phyloP scores from a whole-genome alignment of 768 basidiomycete genomes.

The Tylopilus sp. region DNA sequence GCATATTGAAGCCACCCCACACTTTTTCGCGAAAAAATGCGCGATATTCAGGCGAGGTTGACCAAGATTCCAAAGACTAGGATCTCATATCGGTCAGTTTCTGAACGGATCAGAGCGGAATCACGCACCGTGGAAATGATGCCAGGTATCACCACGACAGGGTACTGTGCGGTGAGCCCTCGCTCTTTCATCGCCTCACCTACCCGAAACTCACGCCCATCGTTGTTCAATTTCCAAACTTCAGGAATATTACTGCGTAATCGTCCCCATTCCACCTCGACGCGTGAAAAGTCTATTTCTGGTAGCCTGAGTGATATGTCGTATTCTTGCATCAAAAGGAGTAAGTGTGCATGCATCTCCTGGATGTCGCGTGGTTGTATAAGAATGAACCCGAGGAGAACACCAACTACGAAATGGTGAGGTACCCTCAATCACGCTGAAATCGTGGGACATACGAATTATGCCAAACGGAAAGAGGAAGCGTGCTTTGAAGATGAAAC shows the following conservation, averaged over 20 bases:
- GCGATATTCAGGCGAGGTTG: conserved; percentile 79
- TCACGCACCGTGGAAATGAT: conserved; percentile 79
- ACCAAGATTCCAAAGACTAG: conserved; percentile 92
- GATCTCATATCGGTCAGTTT: not conserved
- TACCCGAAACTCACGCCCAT: conserved; percentile 77
- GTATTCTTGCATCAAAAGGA: conserved; percentile 65
- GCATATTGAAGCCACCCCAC: conserved; percentile 79
- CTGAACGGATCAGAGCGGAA: not conserved
- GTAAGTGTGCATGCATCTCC: conserved; percentile 64
- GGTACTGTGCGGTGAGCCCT: conserved; percentile 67
- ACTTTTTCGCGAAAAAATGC: conserved; percentile 89
- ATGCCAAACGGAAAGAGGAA: conserved; percentile 75
- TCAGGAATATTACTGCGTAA: conserved; percentile 70
- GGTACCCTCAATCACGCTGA: not conserved
- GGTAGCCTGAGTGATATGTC: conserved; percentile 64
- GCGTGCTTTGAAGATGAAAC: conserved; percentile 32
- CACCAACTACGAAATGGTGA: conserved; percentile 48
- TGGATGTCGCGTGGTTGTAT: conserved; percentile 65
- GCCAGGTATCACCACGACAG: conserved; percentile 85
- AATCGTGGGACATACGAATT: conserved; percentile 39
- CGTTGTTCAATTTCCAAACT: conserved; percentile 76
- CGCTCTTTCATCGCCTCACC: conserved; percentile 64
- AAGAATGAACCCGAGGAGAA: conserved; percentile 58
- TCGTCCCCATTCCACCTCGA: conserved; percentile 70
- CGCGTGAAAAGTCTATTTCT: conserved; percentile 60